These are phyloP conservation scores for Trichothecium sympodiale DNA, from an alignment of 2,329 filamentous ascomycete species.

Conservation along the genomic window DNA sequence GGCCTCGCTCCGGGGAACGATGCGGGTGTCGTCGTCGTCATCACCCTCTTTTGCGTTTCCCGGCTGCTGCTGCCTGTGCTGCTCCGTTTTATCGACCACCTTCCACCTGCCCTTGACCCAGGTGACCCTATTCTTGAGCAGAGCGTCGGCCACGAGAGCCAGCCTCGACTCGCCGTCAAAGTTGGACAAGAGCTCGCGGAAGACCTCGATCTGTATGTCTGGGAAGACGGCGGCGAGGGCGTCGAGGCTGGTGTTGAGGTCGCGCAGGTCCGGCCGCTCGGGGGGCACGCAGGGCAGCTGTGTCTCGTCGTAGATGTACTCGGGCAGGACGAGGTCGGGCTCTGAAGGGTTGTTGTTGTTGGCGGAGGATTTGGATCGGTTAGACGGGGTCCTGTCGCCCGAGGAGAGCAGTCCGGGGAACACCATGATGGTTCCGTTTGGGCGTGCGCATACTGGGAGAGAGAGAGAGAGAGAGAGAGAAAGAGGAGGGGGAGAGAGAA, in stretches of 20 bases:
- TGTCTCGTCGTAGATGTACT: conserved; percentile 44
- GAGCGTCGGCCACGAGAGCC: conserved; percentile 64
- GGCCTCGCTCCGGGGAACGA: conserved; percentile 47
- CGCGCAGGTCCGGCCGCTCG: conserved; percentile 51
- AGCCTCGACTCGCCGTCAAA: conserved; percentile 68
- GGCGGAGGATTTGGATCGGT: conserved; percentile 14
- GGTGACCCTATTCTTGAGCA: conserved; percentile 59
- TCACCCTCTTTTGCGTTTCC: no score
- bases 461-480: not conserved
- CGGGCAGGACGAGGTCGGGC: conserved; percentile 17
- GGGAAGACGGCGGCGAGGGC: conserved; percentile 65
- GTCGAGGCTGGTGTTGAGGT: conserved; percentile 59
- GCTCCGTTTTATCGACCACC: conserved; percentile 29
- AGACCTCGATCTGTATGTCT: conserved; percentile 70
- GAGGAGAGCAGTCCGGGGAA: conserved; percentile 36
- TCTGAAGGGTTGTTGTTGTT: not conserved
- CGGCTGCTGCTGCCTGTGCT: no score
- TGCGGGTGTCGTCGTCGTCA: conserved; percentile 17
- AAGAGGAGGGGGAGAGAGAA: no score
- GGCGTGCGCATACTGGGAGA: conserved; percentile 20
- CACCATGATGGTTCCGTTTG: conserved; percentile 28
- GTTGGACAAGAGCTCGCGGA: conserved; percentile 66
- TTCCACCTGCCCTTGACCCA: conserved; percentile 62
- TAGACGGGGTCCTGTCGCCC: conserved; percentile 23
- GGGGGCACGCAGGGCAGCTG: conserved; percentile 36